These are phyloP conservation scores for Trichoderma oligosporum DNA, from an alignment of 2,329 filamentous ascomycete genomes.

Conservation along the genomic window DNA sequence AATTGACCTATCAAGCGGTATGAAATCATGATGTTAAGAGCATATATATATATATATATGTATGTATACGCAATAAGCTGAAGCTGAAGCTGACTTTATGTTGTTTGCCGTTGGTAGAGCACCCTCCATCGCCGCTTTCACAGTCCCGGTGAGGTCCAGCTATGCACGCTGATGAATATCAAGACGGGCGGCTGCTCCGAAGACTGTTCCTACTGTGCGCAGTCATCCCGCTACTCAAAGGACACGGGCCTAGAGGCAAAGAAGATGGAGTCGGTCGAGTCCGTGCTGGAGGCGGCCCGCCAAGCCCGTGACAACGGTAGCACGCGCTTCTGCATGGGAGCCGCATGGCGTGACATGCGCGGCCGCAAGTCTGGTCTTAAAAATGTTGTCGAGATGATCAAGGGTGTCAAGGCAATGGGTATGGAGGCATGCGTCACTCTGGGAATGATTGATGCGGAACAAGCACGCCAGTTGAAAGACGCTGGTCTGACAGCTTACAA, in stretches of 20 bases:
- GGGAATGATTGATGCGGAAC: conserved; percentile 80
- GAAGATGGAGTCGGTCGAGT: conserved; percentile 73
- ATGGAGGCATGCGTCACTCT: conserved; percentile 95
- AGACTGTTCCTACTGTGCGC: conserved; percentile 90
- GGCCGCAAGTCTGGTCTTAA: conserved; percentile 78
- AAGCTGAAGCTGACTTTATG: background rate
- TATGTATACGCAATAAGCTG: too few relatives aligned
- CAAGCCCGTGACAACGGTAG: conserved; percentile 78
- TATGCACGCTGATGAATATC: conserved; percentile 96
- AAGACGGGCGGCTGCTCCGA: conserved; percentile 90
- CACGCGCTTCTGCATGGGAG: conserved; percentile 93
- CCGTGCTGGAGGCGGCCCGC: conserved; percentile 73
- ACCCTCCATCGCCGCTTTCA: conserved; percentile 81
- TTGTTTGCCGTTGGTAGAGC: conserved; percentile 46
- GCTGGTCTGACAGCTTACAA: conserved; percentile 90
- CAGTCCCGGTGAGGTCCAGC: conserved; percentile 76
- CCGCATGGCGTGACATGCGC: conserved; percentile 91
- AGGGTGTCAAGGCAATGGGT: conserved; percentile 72
- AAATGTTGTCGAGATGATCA: conserved; percentile 83
- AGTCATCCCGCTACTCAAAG: conserved; percentile 74
- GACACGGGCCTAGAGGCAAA: conserved; percentile 77
- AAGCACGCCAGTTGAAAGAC: conserved; percentile 77
- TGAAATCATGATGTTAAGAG: too few relatives aligned
- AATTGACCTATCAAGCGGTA: conserved; percentile 72
- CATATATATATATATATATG: too few relatives aligned